A percentile compares a stretch with the other conserved stretches of the same genome.
Evolutionary conservation across 139 green algal species (phyloP).

Genomic region (Closterium sp.): DNA sequence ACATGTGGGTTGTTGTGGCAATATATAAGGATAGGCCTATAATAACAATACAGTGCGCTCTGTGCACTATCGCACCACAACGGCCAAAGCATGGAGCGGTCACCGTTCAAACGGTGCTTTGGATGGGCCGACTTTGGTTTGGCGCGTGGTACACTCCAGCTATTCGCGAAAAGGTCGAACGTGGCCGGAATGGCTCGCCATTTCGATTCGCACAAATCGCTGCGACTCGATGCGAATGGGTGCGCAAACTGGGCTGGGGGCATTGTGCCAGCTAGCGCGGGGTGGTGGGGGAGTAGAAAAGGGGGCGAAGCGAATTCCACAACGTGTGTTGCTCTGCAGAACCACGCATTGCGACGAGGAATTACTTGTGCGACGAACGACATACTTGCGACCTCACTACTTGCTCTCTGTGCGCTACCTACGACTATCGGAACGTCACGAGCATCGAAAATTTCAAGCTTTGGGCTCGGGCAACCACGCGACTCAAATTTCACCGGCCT

Average conservation of each 20-base stretch:
- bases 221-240: neutral
- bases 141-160: neutral
- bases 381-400: neutral
- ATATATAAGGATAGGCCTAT: too few species aligned
- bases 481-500: too few species aligned
- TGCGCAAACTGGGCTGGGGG: neutral
- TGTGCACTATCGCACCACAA: neutral
- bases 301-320: neutral
- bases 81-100: neutral
- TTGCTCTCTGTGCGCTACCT: neutral
- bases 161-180: neutral
- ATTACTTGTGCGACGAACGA: neutral
- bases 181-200: neutral
- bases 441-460: neutral
- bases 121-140: neutral
- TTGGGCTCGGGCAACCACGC: neutral
- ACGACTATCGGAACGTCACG: neutral
- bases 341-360: neutral
- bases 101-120: neutral
- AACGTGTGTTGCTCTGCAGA: neutral
- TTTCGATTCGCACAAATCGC: neutral
- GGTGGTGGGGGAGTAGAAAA: neutral
- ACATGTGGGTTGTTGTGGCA: too few species aligned
- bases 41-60: too few species aligned
- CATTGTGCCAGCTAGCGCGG: neutral